Base-by-base conservation (phyloP, 768 basidiomycete species). In the Tulasnella calospora region DNA sequence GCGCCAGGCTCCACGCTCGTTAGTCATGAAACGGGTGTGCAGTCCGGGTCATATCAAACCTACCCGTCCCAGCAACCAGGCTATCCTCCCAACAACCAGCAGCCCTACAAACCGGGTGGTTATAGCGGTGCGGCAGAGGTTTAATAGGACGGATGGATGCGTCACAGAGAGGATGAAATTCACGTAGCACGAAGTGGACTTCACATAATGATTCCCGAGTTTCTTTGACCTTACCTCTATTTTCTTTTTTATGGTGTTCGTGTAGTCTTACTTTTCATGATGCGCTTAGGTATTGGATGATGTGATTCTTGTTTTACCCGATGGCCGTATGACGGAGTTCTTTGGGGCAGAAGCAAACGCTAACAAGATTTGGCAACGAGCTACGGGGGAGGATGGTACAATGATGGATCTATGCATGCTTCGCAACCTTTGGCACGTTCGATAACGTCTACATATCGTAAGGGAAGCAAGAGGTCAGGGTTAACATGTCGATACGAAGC, bases 41-140 rank as follows among this genome's bases (percentile, higher is more conserved):
- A 71, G 8, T n/a, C 38, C 71, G 71, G 36, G 21, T 33, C 71
- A 17, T 23, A 35, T 57, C 41, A 51, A 13, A 51, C 17, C 30
- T 75, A 75, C 21, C 51, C 74, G 40, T 7, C 35, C 19, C 46
- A 75, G 8, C 74, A 57, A 17, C 41, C 35, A 46, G 21, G 30
- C n/a, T 35, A 36, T 33, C 27, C 55, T 57, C 57, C 75, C 55
- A 21, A 19, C 15, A 35, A 71, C 30, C 13, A n/a, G 13, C 35
- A 3, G 72, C 72, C n/a, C 8, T 44, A 46, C 51, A 30, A 72
- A 40, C 21, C 71, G 3, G 75, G 75, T 55, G 75, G 27, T 5
- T 76, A 76, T 27, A 61, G 46, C 36, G 75, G 75, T n/a, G 75
- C 75, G 3, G 75, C 75, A 19, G 75, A 76, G 55, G 75, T 76